Percentiles rank a stretch among this genome's conserved stretches.
These are phyloP conservation scores for Tolypocladium ophioglossoides DNA, from an alignment of 2,329 filamentous ascomycete species.

Conservation along the genomic window DNA sequence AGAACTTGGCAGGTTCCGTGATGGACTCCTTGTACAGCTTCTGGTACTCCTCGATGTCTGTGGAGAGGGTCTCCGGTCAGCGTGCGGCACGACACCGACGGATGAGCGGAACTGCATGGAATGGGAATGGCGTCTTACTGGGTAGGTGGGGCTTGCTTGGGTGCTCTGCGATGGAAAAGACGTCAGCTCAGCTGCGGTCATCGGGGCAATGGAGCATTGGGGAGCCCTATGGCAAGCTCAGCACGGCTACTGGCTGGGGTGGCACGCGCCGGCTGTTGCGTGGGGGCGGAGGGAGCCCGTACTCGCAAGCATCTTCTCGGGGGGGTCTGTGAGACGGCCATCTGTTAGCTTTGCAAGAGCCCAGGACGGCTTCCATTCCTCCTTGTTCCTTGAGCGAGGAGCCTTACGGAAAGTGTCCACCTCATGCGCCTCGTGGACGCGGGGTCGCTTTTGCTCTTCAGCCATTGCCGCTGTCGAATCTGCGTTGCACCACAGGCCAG, in stretches of 20 bases:
- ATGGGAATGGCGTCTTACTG: constrained; percentile 33
- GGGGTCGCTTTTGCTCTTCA: constrained; percentile 31
- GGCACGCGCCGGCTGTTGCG: background rate
- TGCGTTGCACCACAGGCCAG: background rate
- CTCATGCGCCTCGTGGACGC: constrained; percentile 64
- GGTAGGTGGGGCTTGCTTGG: constrained; percentile 57
- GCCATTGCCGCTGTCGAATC: constrained; percentile 28
- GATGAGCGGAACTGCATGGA: constrained; percentile 3
- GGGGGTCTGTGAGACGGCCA: constrained; percentile 39
- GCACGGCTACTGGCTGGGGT: background rate
- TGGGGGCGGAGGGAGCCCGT: constrained; percentile 24
- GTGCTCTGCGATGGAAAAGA: constrained; percentile 44
- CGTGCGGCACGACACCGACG: background rate
- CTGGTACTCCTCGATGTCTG: constrained; percentile 57
- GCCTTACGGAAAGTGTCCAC: constrained; percentile 62
- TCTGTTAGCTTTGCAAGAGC: background rate
- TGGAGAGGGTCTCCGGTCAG: constrained; percentile 4
- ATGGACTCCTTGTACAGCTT: constrained; percentile 75
- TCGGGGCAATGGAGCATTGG: background rate
- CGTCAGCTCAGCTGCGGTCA: constrained; percentile 6
- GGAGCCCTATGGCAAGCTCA: constrained; percentile 4
- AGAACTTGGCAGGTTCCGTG: constrained; percentile 79
- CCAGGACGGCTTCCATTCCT: background rate
- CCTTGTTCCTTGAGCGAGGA: background rate
- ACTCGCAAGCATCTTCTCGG: constrained; percentile 58